Evolutionary conservation across 2,329 filamentous ascomycete genomes (phyloP).

Genomic region (Onygena corvina): DNA sequence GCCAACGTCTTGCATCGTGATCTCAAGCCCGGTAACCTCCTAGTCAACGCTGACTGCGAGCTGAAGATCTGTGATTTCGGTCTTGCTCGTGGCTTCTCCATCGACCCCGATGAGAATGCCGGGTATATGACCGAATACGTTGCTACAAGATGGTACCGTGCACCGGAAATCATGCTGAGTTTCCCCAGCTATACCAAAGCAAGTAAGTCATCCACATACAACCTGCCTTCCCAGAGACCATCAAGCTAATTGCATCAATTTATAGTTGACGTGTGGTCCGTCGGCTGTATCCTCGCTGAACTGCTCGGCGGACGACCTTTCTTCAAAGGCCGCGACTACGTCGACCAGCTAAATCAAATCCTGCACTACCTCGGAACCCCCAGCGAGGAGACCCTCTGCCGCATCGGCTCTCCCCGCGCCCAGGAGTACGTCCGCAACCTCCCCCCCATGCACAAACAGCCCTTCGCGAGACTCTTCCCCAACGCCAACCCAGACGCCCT

Average conservation of each 20-base stretch:
- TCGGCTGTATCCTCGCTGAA: constrained; percentile 94
- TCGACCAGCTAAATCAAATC: constrained; percentile 98
- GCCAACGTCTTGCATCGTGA: constrained; percentile 96
- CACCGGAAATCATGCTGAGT: constrained; percentile 97
- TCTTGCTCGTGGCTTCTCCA: constrained; percentile 86
- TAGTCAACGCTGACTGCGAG: constrained; percentile 98
- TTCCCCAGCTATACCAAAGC: constrained; percentile 99
- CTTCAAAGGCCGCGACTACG: constrained; percentile 98
- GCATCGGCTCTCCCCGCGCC: constrained; percentile 87
- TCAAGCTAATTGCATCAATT: constrained; percentile 11
- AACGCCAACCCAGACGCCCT: constrained; percentile 92
- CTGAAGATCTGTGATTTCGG: constrained; percentile 99
- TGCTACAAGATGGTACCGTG: constrained; percentile 95
- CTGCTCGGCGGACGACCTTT: constrained; percentile 91
- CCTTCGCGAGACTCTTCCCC: constrained; percentile 79
- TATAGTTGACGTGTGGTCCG: constrained; percentile 95
- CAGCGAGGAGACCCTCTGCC: constrained; percentile 82
- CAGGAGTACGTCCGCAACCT: constrained; percentile 98
- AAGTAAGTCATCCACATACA: constrained; percentile 55
- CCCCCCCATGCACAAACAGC: constrained; percentile 85
- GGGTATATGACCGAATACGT: constrained; percentile 99
- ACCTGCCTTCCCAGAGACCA: constrained; percentile 12
- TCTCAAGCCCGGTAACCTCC: constrained; percentile 88
- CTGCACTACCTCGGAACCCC: constrained; percentile 94
- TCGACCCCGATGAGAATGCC: constrained; percentile 94